phyloP scores from a whole-genome alignment of 2,329 filamentous ascomycete genomes.

The Bipolaris cookei region DNA sequence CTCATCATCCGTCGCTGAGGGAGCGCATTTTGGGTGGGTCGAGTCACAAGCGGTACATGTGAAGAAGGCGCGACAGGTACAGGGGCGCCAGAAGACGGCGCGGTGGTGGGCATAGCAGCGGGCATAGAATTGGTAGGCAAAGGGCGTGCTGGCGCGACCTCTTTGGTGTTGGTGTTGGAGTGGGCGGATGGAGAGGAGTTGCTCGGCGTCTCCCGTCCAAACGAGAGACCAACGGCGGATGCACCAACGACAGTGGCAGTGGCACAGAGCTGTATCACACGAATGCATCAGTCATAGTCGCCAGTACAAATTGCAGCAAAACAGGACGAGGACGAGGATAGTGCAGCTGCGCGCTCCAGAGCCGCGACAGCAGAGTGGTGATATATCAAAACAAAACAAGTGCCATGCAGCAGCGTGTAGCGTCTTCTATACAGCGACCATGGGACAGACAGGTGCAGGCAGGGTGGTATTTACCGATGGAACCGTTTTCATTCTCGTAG shows the following conservation, averaged over 20 bases:
- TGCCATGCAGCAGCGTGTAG: constrained; percentile 18
- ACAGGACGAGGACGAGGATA: constrained; percentile 34
- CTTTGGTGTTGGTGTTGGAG: constrained; percentile 47
- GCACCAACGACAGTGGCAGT: constrained; percentile 66
- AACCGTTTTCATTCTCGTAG: constrained; percentile 56
- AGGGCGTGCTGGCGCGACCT: constrained; percentile 45
- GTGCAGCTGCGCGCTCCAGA: constrained; percentile 35
- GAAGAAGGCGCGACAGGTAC: constrained; percentile 32
- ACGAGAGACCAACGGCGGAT: constrained; percentile 64
- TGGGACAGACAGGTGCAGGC: constrained; percentile 23
- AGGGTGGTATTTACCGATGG: constrained; percentile 50
- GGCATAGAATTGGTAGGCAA: constrained; percentile 37
- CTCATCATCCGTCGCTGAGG: constrained; percentile 40
- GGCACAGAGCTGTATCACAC: constrained; percentile 64
- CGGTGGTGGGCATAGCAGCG: constrained; percentile 33
- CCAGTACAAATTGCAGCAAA: constrained; percentile 33
- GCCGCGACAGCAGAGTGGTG: constrained; percentile 26
- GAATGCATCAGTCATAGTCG: constrained; percentile 47
- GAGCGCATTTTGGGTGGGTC: constrained; percentile 40
- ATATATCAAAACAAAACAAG: constrained; percentile 44
- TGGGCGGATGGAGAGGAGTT: constrained; percentile 26
- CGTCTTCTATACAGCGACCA: constrained; percentile 14
- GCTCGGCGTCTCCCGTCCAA: constrained; percentile 59
- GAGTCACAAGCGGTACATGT: constrained; percentile 35
- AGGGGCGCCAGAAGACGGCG: constrained; percentile 34